Percentiles rank a stretch among this genome's conserved stretches.
These are phyloP conservation scores for Biscogniauxia marginata DNA, from an alignment of 2,329 filamentous ascomycete genomes.

Conservation along the genomic window DNA sequence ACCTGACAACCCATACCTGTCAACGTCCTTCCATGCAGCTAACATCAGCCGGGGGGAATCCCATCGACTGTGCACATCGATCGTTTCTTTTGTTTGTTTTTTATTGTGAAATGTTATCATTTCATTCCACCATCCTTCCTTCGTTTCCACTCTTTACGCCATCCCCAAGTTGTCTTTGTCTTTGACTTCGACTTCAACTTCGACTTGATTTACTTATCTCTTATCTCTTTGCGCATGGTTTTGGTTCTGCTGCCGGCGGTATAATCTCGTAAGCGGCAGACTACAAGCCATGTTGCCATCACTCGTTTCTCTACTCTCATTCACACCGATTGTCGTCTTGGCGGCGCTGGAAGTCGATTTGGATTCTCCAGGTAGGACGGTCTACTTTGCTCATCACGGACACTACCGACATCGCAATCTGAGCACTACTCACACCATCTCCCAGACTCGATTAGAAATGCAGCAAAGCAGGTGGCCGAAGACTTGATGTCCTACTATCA, in stretches of 20 bases:
- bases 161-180: neutral
- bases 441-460: conserved; percentile 28
- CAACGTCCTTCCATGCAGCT: neutral
- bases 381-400: neutral
- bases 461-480: conserved; percentile 26
- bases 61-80: neutral
- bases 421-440: neutral
- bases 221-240: neutral
- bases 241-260: neutral
- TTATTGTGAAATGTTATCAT: neutral
- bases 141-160: neutral
- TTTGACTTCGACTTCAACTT: too few relatives aligned
- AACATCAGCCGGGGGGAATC: neutral
- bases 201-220: too few relatives aligned
- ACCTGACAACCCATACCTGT: neutral
- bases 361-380: conserved; percentile 22
- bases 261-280: neutral
- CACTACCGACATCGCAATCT: neutral
- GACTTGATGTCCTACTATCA: conserved; percentile 29
- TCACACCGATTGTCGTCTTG: conserved; percentile 23
- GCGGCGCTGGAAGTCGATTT: conserved; percentile 30
- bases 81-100: neutral
- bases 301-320: conserved; percentile 20
- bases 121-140: neutral
- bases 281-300: conserved; percentile 18